phyloP scores from a whole-genome alignment of 164 flowering plant species.

The Pachysandra terminalis region DNA sequence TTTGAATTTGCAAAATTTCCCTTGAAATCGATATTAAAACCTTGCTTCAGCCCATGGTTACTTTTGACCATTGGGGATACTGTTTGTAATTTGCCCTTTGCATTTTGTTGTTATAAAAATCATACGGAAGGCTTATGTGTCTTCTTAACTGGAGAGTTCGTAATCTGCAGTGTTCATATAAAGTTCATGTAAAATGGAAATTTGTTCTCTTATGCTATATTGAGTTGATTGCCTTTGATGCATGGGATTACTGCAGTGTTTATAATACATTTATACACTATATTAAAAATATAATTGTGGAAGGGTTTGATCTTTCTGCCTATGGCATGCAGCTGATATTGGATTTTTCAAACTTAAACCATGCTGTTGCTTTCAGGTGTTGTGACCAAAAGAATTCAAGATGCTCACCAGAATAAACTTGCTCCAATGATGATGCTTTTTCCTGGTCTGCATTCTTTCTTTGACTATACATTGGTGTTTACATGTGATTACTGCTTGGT shows the following conservation, averaged over 20 bases:
- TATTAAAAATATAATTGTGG: neutral
- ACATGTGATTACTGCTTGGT: neutral
- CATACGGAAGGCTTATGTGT: no score
- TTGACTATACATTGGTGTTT: neutral
- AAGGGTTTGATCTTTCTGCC: neutral
- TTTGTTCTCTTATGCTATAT: no score
- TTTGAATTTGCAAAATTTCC: no score
- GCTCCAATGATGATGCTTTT: constrained; percentile 96
- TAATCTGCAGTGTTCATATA: no score
- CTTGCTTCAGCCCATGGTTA: no score
- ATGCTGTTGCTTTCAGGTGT: constrained; percentile 52
- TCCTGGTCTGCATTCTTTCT: constrained; percentile 2
- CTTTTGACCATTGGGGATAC: no score
- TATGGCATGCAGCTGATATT: neutral
- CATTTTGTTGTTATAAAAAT: no score
- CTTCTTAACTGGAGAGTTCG: no score
- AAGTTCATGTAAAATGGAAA: no score
- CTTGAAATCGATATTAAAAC: no score
- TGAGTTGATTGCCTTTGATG: neutral
- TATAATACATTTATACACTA: no score
- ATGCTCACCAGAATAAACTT: constrained; percentile 54
- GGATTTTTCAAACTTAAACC: neutral
- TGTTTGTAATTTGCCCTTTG: no score
- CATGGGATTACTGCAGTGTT: neutral
- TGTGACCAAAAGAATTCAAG: constrained; percentile 74